Evolutionary conservation across 805 yeast species (phyloP).

Genomic region (Candida oleophila): DNA sequence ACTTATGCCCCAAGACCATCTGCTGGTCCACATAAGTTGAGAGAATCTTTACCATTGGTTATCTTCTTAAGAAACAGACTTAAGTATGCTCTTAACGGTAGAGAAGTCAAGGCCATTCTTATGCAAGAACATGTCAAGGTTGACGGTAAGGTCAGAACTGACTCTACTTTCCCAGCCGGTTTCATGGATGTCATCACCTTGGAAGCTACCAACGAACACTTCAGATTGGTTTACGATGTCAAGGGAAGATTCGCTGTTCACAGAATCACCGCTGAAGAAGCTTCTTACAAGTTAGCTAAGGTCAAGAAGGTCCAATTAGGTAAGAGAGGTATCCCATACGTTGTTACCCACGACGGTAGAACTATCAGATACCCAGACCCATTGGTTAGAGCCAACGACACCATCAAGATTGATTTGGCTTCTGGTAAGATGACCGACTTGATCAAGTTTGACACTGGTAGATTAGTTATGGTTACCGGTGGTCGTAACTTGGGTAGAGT

Average conservation of each 20-base stretch:
- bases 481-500: slow-evolving; percentile 99
- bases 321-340: slow-evolving; percentile 97
- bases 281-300: slow-evolving; percentile 96
- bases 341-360: slow-evolving; percentile 99
- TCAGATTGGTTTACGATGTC: slow-evolving; percentile 97
- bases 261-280: slow-evolving; percentile 99
- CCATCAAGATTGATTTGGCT: slow-evolving; percentile 95
- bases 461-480: slow-evolving; percentile 65
- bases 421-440: slow-evolving; percentile 80
- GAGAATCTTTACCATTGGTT: slow-evolving; percentile 96
- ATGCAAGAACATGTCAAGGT: slow-evolving; percentile 98
- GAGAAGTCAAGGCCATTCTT: slow-evolving; percentile 97
- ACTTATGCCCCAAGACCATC: slow-evolving; percentile 99
- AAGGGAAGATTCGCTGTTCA: slow-evolving; percentile 99
- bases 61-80: slow-evolving; percentile 98
- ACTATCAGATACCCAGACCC: slow-evolving; percentile 99
- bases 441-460: slow-evolving; percentile 26
- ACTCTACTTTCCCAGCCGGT: slow-evolving; percentile 98
- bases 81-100: slow-evolving; percentile 98
- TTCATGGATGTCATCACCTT: slow-evolving; percentile 98
- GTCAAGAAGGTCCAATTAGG: slow-evolving; percentile 98
- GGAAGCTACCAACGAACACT: slow-evolving; percentile 98
- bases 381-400: slow-evolving; percentile 92
- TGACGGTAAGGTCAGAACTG: slow-evolving; percentile 99
- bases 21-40: slow-evolving; percentile 98